These are phyloP conservation scores for Gossypium gossypioides DNA, from an alignment of 441 rosid genomes.

Conservation along the genomic window DNA sequence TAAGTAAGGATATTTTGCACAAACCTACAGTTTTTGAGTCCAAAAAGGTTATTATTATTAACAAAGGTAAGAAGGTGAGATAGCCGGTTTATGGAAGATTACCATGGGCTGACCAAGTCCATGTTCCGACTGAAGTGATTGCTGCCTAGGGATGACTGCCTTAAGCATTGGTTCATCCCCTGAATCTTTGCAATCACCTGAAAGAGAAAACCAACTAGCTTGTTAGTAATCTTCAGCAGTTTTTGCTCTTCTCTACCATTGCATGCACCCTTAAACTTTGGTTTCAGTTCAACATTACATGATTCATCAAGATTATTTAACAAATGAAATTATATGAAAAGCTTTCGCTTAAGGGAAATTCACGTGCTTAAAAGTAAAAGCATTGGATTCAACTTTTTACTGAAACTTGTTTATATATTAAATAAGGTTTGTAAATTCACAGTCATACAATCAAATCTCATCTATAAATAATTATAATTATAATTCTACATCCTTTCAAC, in stretches of 20 bases:
- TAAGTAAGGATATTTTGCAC: slow-evolving; percentile 43
- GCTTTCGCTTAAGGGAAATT: background rate
- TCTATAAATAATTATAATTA: too few species aligned
- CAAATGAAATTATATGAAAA: background rate
- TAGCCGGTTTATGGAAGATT: slow-evolving; percentile 2
- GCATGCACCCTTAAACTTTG: background rate
- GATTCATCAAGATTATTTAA: background rate
- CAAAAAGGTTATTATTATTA: background rate
- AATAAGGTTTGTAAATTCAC: too few species aligned
- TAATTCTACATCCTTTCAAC: too few species aligned
- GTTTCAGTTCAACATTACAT: background rate
- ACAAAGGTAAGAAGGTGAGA: background rate
- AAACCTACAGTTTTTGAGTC: slow-evolving; percentile 31
- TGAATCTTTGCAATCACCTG: slow-evolving; percentile 31
- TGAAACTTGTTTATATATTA: too few species aligned
- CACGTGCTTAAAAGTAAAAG: too few species aligned
- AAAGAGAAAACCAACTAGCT: slow-evolving; percentile 12
- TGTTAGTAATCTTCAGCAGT: slow-evolving; percentile 11
- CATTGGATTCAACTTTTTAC: too few species aligned
- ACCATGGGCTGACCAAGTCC: slow-evolving; percentile 64
- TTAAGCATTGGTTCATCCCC: background rate
- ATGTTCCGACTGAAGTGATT: slow-evolving; percentile 38
- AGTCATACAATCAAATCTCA: too few species aligned
- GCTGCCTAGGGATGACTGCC: slow-evolving; percentile 33
- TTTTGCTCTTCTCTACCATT: background rate